A percentile compares a stretch with the other conserved stretches of the same genome.
phyloP scores from a whole-genome alignment of 2,329 filamentous ascomycete genomes.

The Trichothecium sympodiale region DNA sequence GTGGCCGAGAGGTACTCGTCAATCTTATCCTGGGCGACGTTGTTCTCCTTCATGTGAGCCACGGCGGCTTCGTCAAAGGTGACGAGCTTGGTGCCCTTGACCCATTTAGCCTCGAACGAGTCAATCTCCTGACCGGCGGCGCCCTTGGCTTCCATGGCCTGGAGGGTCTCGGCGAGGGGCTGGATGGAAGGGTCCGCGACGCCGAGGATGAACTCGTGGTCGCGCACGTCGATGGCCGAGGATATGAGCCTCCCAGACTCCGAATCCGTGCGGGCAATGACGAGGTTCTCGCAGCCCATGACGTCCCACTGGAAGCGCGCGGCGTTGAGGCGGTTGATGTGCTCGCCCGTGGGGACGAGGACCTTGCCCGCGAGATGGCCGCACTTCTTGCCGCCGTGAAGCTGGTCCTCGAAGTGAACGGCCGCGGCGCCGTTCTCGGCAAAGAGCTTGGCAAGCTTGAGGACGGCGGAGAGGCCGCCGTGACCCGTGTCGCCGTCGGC shows the following conservation, averaged over 20 bases:
- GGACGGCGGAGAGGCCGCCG: constrained; percentile 80
- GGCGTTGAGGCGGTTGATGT: constrained; percentile 89
- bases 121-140: constrained; percentile 74
- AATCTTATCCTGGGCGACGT: constrained; percentile 51
- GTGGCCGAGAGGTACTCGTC: constrained; percentile 56
- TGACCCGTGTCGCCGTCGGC: constrained; percentile 96
- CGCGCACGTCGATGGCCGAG: constrained; percentile 82
- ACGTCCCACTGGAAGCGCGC: constrained; percentile 96
- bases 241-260: constrained; percentile 87
- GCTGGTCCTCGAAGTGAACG: constrained; percentile 95
- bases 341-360: constrained; percentile 83
- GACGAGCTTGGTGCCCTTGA: constrained; percentile 72
- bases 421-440: constrained; percentile 93
- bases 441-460: constrained; percentile 95
- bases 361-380: constrained; percentile 95
- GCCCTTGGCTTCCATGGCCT: constrained; percentile 77
- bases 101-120: constrained; percentile 75
- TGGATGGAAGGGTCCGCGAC: constrained; percentile 63
- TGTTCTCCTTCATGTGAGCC: constrained; percentile 58
- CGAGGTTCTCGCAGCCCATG: constrained; percentile 90
- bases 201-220: constrained; percentile 94
- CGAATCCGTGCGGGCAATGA: constrained; percentile 91
- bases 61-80: constrained; percentile 88
- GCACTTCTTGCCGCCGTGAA: constrained; percentile 97
- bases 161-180: constrained; percentile 77